These are phyloP conservation scores for Linderniella brevidens DNA, from an alignment of 257 asterid genomes.

Conservation along the genomic window DNA sequence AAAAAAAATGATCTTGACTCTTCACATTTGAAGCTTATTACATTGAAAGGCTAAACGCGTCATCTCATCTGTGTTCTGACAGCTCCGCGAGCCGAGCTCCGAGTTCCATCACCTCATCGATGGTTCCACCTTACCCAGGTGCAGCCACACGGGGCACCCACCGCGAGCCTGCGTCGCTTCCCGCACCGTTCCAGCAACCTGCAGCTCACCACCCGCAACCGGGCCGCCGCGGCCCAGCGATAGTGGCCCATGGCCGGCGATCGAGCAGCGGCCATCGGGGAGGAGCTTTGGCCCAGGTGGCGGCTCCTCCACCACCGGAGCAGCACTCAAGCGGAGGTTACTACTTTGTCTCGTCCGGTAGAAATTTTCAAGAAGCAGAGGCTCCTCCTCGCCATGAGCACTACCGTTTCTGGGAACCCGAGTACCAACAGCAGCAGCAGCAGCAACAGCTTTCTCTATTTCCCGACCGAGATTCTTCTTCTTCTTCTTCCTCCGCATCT, in stretches of 20 bases:
- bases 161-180: constrained; percentile 46
- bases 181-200: constrained; percentile 53
- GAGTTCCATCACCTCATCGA: constrained; percentile 37
- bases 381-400: constrained; percentile 20
- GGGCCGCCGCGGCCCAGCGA: constrained; percentile 26
- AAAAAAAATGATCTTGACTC: too few species aligned
- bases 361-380: constrained; percentile 47
- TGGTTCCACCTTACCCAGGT: constrained; percentile 44
- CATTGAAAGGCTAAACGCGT: too few species aligned
- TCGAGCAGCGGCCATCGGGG: constrained; percentile 15
- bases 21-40: too few species aligned
- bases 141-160: constrained; percentile 39
- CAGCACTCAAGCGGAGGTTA: constrained; percentile 35
- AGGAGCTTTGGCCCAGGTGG: constrained; percentile 27
- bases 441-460: constrained; percentile 16
- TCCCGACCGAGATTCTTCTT: neutral
- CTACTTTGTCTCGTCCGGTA: constrained; percentile 40
- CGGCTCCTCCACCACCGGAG: constrained; percentile 27
- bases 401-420: constrained; percentile 35
- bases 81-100: constrained; percentile 52
- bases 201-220: too few species aligned
- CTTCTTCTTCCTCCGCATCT: too few species aligned
- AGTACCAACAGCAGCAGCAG: constrained; percentile 30
- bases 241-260: constrained; percentile 23
- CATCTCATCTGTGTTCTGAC: constrained; percentile 11